Conservation (phyloP, 129 eudicot species). For the Silybum marianum region DNA sequence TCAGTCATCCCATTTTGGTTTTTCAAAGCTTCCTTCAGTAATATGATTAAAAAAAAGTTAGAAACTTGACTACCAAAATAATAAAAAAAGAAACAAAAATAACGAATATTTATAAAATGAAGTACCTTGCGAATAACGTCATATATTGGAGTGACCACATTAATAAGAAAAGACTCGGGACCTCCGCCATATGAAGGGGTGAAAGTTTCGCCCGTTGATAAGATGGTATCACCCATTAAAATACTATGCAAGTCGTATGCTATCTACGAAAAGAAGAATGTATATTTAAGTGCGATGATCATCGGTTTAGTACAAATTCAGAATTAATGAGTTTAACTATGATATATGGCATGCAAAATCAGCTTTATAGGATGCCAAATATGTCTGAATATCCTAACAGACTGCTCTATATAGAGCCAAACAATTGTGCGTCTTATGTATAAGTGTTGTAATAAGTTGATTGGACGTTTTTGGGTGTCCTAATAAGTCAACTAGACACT, state of each 20-base stretch:
- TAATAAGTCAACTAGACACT: neutral
- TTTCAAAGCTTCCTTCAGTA: conserved; percentile 92
- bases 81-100: neutral
- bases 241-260: conserved; percentile 88
- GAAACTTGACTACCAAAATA: conserved; percentile 21
- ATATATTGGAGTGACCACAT: conserved; percentile 75
- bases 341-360: neutral
- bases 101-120: neutral
- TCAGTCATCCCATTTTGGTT: conserved; percentile 83
- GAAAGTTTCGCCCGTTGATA: conserved; percentile 66
- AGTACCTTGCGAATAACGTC: conserved; percentile 74
- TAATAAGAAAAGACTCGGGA: conserved; percentile 65
- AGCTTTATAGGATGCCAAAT: neutral
- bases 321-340: neutral
- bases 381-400: neutral
- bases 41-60: conserved; percentile 22
- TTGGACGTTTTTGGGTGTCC: neutral
- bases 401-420: neutral
- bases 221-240: conserved; percentile 74
- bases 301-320: neutral
- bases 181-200: conserved; percentile 81
- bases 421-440: neutral
- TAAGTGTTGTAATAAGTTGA: neutral
- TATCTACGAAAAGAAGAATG: conserved; percentile 54
- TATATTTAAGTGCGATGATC: neutral